Evolutionary conservation across 352 stramenopile species (phyloP), one percentile per base, ranked within the genome.

Genomic region (Phytophthora tubulina): DNA sequence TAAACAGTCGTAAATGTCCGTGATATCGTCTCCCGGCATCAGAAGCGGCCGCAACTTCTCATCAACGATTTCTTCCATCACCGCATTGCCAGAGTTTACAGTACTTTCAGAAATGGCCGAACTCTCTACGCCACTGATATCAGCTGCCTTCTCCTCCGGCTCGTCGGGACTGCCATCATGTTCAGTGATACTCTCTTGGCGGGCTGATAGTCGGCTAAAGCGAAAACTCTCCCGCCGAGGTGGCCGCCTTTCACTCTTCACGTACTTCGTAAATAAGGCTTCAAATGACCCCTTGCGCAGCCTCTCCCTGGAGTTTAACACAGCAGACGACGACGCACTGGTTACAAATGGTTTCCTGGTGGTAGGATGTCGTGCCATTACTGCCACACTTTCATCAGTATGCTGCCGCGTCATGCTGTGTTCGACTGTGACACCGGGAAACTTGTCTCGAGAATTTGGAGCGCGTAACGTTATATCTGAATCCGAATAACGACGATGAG

Each of bases 21-120:
- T 66, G 27, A 93, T 88, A 10, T 92, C 86, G 42, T 93, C 86
- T 3, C 81, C 84, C 2, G 81, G 86, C 48, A 92, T 77, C 14
- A 93, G 52, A 17, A 93, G 70, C 13, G 86, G 86, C 4, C 86
- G 79, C 4, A 93, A 44, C 59, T 93, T 93, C 38, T 90, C 86
- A 35, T 93, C 86, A 15, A 93, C 54, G 14, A 60, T 65, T 33
- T 85, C 79, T 63, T 86, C 79, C 10, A 54, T 41, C n/a, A 33
- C 11, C 49, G 44, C 15, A 38, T 17, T 46, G 6, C 51, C 41
- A 14, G 48, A 15, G 30, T 39, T 49, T 7, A 8, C 39, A 53
- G 54, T 6, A 14, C 41, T 60, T 52, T 73, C 72, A 51, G 44
- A 63, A 63, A 63, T 49, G 7, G 4, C 15, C 30, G 71, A 56